Conservation (phyloP, 2,329 filamentous ascomycete species). For the Alternaria ventricosa region DNA sequence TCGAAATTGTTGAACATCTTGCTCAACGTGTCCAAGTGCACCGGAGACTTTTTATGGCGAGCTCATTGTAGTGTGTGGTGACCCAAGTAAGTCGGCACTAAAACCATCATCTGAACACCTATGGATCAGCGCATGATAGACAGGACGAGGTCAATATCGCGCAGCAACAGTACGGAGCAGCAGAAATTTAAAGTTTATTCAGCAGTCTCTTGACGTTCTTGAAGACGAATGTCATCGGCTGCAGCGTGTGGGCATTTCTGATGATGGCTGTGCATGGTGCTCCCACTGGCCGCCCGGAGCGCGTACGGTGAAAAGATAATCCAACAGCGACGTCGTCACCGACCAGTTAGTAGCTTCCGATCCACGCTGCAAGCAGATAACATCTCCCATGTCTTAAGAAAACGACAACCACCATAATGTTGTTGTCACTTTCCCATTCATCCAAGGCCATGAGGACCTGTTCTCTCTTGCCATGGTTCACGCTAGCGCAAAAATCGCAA, state of each 20-base stretch:
- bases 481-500: slow-evolving; percentile 45
- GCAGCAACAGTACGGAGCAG: neutral
- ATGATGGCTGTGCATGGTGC: slow-evolving; percentile 21
- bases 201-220: neutral
- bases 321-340: slow-evolving; percentile 35
- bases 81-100: neutral
- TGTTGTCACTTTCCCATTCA: slow-evolving; percentile 12
- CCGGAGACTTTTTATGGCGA: neutral
- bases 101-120: neutral
- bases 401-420: slow-evolving; percentile 20
- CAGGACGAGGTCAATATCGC: neutral
- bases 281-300: slow-evolving; percentile 23
- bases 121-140: neutral
- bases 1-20: neutral
- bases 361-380: slow-evolving; percentile 17
- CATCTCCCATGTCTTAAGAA: slow-evolving; percentile 1
- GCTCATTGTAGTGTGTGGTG: neutral
- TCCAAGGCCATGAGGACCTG: slow-evolving; percentile 6
- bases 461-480: slow-evolving; percentile 19
- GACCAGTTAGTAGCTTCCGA: slow-evolving; percentile 9
- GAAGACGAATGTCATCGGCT: neutral
- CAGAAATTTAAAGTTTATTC: neutral
- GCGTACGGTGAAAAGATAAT: slow-evolving; percentile 33
- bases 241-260: slow-evolving; percentile 7
- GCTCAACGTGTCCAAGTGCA: neutral